A percentile compares a stretch with the other conserved stretches of the same genome.
Conservation (phyloP, 2,329 filamentous ascomycete species). For the Aspergillus udagawae region DNA sequence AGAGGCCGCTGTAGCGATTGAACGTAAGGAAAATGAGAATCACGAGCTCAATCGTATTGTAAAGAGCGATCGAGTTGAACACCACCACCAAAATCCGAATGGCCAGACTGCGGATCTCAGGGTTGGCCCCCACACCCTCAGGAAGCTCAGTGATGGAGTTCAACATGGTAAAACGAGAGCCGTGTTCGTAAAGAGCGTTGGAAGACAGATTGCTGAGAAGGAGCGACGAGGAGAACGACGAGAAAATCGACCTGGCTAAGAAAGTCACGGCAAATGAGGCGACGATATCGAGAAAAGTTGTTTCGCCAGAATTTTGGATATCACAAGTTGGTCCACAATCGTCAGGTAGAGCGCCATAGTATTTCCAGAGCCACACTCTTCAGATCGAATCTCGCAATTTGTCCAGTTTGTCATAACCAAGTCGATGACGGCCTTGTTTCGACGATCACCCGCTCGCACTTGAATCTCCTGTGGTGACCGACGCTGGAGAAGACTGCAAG, state of each 20-base stretch:
- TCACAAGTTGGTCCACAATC: background rate
- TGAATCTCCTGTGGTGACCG: background rate
- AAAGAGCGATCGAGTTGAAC: conserved; percentile 38
- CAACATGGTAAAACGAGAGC: conserved; percentile 2
- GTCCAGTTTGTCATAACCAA: background rate
- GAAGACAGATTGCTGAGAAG: background rate
- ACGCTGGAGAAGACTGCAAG: background rate
- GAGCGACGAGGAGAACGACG: background rate
- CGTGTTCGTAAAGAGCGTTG: background rate
- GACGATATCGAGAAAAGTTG: background rate
- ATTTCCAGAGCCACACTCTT: background rate
- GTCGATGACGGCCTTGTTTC: background rate
- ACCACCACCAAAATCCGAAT: conserved; percentile 29
- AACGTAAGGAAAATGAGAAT: conserved; percentile 37
- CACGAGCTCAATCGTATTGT: conserved; percentile 46
- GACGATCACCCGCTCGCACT: background rate
- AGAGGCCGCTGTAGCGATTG: conserved; percentile 33
- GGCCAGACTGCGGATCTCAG: conserved; percentile 17
- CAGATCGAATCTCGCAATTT: background rate
- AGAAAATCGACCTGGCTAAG: background rate
- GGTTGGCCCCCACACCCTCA: conserved; percentile 27
- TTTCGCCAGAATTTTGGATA: background rate
- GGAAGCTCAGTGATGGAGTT: conserved; percentile 19
- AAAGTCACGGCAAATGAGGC: background rate
- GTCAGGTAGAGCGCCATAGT: background rate